Base-by-base conservation (phyloP, 805 yeast genomes). In the Ogataea nitratoaversa region DNA sequence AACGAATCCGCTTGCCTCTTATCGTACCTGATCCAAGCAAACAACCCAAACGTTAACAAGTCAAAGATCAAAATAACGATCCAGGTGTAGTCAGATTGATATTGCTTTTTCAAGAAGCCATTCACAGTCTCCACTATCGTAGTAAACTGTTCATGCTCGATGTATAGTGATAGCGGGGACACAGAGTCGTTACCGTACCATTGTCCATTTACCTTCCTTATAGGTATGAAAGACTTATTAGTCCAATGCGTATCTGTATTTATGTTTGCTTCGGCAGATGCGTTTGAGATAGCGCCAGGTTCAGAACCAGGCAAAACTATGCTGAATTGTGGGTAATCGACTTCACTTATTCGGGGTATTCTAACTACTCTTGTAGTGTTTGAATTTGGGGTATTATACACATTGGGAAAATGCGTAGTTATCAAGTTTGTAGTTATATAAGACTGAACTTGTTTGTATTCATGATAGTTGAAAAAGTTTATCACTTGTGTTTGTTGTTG, bases 401-500 rank as follows among this genome's bases (percentile, higher is more conserved):
- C 62, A 48, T 81, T 79, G 5, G 88, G 89, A 53, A 81, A 84
- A 58, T 83, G 90, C 24, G 82, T 81, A 22, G 81, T 80, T 8
- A 79, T 58, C 17, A 76, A 37, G 28, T 73, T 9, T 79, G 29
- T 2, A 72, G 59, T 24, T 52, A 55, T 3, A 59, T 59, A 33
- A 62, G 62, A 49, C 9, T 43, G 47, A 18, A 36, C 34, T 8
- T 42, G 36, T 13, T 46, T 37, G 52, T 66, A 79, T 54, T 83
- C 90, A 53, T 83, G 87, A 50, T 80, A 82, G 54, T 84, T 83
- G 70, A 79, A 83, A 54, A 78, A 81, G 30, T 48, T 40, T n/a
- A 41, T 16, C 12, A 9, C 19, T 22, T 22, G 25, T 22, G 7
- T 7, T 22, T 22, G 25, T 22, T 22, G 25, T 31, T 20, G 18